Evolutionary conservation across 106 monocot species (phyloP).

Genomic region (Allium fistulosum): DNA sequence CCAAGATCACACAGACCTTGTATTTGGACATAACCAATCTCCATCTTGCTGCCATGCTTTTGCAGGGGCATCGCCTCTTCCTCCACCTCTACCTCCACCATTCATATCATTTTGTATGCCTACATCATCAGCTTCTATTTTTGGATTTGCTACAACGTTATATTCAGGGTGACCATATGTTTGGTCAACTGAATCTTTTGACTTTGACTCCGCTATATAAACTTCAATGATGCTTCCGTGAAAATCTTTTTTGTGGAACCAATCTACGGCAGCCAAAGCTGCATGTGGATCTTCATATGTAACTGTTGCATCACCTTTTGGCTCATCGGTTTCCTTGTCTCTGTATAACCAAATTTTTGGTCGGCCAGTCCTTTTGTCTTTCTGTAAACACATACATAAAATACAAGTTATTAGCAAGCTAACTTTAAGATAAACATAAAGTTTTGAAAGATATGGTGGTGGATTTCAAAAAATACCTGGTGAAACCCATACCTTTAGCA

Average conservation of each 20-base stretch:
- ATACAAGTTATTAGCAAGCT: too few species aligned
- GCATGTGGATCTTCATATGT: constrained; percentile 99
- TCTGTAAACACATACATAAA: constrained; percentile 32
- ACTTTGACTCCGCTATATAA: constrained; percentile 78
- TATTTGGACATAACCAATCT: constrained; percentile 98
- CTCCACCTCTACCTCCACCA: constrained; percentile 64
- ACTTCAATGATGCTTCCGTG: constrained; percentile 85
- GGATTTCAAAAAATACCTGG: constrained; percentile 56
- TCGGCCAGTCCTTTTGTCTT: constrained; percentile 85
- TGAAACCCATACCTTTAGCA: constrained; percentile 88
- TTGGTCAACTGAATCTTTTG: constrained; percentile 50
- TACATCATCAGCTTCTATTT: constrained; percentile 7
- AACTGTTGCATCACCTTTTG: constrained; percentile 98
- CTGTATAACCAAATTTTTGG: constrained; percentile 97
- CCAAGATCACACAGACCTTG: constrained; percentile 99
- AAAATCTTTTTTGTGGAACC: constrained; percentile 97
- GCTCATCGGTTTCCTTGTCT: constrained; percentile 86
- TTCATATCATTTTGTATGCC: constrained; percentile 25
- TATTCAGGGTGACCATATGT: constrained; percentile 12
- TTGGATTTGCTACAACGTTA: constrained; percentile 15
- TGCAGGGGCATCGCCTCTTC: constrained; percentile 54
- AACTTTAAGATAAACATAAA: too few species aligned
- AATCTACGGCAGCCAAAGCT: constrained; percentile 89
- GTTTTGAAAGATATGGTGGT: constrained; percentile 10
- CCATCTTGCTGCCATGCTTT: constrained; percentile 99